A percentile compares a stretch with the other conserved stretches of the same genome.
These are phyloP conservation scores for Jaenimonas drosophilae DNA, from an alignment of 208 protist species.

Conservation along the genomic window DNA sequence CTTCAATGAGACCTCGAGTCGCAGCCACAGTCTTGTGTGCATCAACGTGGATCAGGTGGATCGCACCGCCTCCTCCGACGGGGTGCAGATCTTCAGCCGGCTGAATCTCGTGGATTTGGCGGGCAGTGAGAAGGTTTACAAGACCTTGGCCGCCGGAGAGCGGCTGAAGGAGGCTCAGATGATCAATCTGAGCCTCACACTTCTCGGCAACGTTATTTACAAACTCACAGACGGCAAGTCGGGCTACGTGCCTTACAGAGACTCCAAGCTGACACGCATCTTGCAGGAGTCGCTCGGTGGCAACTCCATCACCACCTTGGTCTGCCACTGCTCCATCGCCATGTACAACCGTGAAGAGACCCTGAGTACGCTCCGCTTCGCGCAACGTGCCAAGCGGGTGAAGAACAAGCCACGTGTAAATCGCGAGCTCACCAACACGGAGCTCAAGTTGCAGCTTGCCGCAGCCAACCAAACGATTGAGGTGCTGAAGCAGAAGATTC, in stretches of 20 bases:
- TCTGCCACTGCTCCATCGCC: slow-evolving; percentile 29
- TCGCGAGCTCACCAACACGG: slow-evolving; percentile 19
- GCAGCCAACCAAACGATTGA: slow-evolving; percentile 28
- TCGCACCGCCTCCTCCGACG: slow-evolving; percentile 7
- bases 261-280: slow-evolving; percentile 68
- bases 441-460: slow-evolving; percentile 25
- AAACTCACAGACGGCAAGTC: slow-evolving; percentile 42
- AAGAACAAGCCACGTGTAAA: slow-evolving; percentile 44
- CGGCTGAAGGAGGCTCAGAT: slow-evolving; percentile 39
- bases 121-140: slow-evolving; percentile 63
- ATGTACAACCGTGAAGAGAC: slow-evolving; percentile 30
- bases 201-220: slow-evolving; percentile 78
- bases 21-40: slow-evolving; percentile 55
- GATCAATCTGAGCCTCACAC: slow-evolving; percentile 83
- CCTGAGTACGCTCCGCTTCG: slow-evolving; percentile 53
- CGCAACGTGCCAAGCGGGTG: slow-evolving; percentile 39
- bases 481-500: slow-evolving; percentile 29
- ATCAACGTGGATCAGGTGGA: slow-evolving; percentile 31
- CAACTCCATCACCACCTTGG: slow-evolving; percentile 41
- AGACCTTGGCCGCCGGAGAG: slow-evolving; percentile 35
- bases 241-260: slow-evolving; percentile 45
- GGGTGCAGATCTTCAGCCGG: slow-evolving; percentile 11
- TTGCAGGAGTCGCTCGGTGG: slow-evolving; percentile 54
- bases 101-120: slow-evolving; percentile 83
- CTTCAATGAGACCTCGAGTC: slow-evolving; percentile 54